Evolutionary conservation across 768 basidiomycete species (phyloP).

Genomic region (Mycena belliarum): DNA sequence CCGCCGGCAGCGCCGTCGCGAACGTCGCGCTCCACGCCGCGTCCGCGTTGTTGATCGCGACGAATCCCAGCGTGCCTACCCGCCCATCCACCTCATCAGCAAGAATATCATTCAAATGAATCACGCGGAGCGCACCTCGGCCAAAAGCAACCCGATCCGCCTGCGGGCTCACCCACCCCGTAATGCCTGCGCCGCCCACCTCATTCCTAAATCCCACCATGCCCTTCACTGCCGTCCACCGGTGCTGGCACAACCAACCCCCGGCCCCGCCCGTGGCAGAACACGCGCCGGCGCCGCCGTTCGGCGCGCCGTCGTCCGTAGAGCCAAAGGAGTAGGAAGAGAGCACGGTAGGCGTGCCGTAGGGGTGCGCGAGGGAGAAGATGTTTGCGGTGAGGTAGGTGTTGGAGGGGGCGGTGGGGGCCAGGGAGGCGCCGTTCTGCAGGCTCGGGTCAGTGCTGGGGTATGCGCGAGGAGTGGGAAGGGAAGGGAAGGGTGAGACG

Average conservation of each 20-base stretch:
- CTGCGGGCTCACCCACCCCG: slow-evolving; percentile 59
- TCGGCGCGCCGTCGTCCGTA: slow-evolving; percentile 60
- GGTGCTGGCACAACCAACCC: slow-evolving; percentile 72
- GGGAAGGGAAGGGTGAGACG: slow-evolving; percentile 7
- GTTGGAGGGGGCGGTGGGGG: slow-evolving; percentile 63
- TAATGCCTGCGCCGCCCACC: slow-evolving; percentile 52
- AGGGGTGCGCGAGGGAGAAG: slow-evolving; percentile 68
- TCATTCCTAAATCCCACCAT: slow-evolving; percentile 68
- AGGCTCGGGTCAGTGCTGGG: neutral
- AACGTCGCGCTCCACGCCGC: slow-evolving; percentile 57
- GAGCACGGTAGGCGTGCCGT: slow-evolving; percentile 64
- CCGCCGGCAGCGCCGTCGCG: slow-evolving; percentile 55
- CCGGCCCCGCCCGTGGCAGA: slow-evolving; percentile 48
- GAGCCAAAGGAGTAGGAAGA: slow-evolving; percentile 57
- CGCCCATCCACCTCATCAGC: too few species aligned
- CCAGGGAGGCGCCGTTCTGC: slow-evolving; percentile 55
- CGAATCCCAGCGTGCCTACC: slow-evolving; percentile 57
- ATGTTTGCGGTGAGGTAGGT: slow-evolving; percentile 60
- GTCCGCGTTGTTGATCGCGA: slow-evolving; percentile 69
- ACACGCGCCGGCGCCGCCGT: slow-evolving; percentile 52
- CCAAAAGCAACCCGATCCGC: slow-evolving; percentile 68
- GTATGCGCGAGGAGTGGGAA: neutral
- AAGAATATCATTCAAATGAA: neutral
- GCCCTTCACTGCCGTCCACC: slow-evolving; percentile 55
- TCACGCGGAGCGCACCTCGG: slow-evolving; percentile 41